These are phyloP conservation scores for Canavalia ensiformis DNA, from an alignment of 306 rosid species.

Conservation along the genomic window DNA sequence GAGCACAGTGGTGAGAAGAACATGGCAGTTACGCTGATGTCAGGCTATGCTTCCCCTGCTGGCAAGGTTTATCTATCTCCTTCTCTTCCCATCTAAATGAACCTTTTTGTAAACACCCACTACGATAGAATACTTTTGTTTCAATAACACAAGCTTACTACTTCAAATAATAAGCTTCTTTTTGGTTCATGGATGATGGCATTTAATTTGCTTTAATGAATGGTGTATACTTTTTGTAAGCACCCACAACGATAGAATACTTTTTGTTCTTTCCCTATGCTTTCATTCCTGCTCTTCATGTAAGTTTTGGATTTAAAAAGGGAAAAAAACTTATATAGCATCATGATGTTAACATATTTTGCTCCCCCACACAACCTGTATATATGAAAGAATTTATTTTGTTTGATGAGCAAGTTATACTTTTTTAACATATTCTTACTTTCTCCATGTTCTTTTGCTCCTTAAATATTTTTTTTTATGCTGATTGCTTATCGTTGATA, in stretches of 20 bases:
- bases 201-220: conserved; percentile 29
- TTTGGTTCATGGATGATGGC: conserved; percentile 35
- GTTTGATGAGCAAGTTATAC: not conserved
- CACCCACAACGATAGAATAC: too few species aligned
- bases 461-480: not conserved
- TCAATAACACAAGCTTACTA: conserved; percentile 5
- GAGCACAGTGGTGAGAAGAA: conserved; percentile 87
- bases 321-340: not conserved
- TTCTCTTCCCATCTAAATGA: conserved; percentile 31
- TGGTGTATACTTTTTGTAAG: conserved; percentile 25
- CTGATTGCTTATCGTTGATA: not conserved
- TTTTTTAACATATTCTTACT: not conserved
- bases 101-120: conserved; percentile 30
- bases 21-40: conserved; percentile 99
- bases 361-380: conserved; percentile 8
- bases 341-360: not conserved
- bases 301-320: not conserved
- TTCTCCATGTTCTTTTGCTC: not conserved
- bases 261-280: conserved; percentile 55
- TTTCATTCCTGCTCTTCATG: not conserved
- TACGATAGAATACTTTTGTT: conserved; percentile 13
- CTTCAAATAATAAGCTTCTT: conserved; percentile 37
- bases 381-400: conserved; percentile 9
- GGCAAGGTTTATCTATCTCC: conserved; percentile 76
- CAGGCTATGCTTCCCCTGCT: conserved; percentile 96